Evolutionary conservation across 1,284 basidiomycete species (phyloP).

Genomic region (Agaricales sp.): DNA sequence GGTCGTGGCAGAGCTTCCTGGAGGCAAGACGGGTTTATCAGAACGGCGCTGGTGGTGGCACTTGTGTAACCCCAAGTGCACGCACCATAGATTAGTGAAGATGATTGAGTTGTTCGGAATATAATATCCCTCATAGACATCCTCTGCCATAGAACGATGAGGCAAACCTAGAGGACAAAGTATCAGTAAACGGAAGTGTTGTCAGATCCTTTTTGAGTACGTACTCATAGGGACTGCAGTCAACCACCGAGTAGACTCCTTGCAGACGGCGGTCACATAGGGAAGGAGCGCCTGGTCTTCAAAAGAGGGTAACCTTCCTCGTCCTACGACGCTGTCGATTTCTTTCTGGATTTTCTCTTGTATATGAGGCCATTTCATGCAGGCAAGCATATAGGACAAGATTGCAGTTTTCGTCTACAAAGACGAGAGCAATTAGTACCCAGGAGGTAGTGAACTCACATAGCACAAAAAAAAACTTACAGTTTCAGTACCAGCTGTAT

Average conservation of each 20-base stretch:
- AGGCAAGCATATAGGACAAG: neutral
- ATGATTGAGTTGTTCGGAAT: conserved; percentile 11
- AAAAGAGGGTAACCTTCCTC: neutral
- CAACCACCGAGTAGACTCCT: neutral
- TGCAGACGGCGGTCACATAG: neutral
- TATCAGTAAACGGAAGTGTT: neutral
- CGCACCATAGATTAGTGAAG: conserved; percentile 9
- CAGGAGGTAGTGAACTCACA: too few species aligned
- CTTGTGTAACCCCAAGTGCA: too few species aligned
- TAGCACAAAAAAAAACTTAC: too few species aligned
- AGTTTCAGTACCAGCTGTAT: too few species aligned
- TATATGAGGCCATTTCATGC: neutral
- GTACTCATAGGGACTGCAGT: neutral
- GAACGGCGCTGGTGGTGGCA: too few species aligned
- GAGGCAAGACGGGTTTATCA: too few species aligned
- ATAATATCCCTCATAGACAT: conserved; percentile 11
- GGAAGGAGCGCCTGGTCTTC: neutral
- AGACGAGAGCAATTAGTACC: too few species aligned
- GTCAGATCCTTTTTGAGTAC: neutral
- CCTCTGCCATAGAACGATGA: neutral
- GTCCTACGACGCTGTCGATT: neutral
- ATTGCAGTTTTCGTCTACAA: neutral
- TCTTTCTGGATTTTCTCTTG: neutral
- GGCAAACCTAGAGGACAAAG: neutral
- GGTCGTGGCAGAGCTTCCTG: too few species aligned